Conservation (phyloP, 2,329 filamentous ascomycete species). For the Anthostomella pinea region DNA sequence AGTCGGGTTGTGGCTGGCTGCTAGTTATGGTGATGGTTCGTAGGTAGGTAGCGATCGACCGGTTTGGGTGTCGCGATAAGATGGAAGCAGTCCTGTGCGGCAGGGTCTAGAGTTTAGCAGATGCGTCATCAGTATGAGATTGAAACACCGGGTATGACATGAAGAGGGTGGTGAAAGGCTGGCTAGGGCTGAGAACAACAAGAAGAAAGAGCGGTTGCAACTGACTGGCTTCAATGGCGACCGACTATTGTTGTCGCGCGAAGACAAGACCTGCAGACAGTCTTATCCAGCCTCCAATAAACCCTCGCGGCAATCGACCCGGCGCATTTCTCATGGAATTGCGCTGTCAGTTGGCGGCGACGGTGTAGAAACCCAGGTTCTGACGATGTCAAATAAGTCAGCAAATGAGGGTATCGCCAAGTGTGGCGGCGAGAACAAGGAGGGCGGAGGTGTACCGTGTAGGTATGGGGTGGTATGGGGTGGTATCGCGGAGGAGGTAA, state of each 20-base stretch:
- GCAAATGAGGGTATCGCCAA: too few species aligned
- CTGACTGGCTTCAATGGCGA: slow-evolving; percentile 2
- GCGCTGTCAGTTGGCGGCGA: slow-evolving; percentile 23
- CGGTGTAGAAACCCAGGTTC: too few species aligned
- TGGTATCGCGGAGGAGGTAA: too few species aligned
- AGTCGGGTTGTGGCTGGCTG: too few species aligned
- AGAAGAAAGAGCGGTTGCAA: neutral
- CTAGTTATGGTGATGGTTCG: too few species aligned
- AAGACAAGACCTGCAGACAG: slow-evolving; percentile 21
- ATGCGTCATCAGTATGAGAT: slow-evolving; percentile 7
- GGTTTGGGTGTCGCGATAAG: slow-evolving; percentile 5
- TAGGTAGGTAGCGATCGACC: too few species aligned
- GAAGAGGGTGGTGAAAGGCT: too few species aligned
- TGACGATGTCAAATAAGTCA: too few species aligned
- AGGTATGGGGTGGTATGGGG: too few species aligned
- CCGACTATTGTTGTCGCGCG: slow-evolving; percentile 25
- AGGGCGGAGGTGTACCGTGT: too few species aligned
- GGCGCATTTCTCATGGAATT: slow-evolving; percentile 32
- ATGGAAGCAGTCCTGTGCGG: slow-evolving; percentile 9
- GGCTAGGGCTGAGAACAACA: neutral
- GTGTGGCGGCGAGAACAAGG: too few species aligned
- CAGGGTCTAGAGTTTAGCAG: slow-evolving; percentile 8
- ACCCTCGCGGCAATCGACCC: slow-evolving; percentile 28
- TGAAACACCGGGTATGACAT: too few species aligned
- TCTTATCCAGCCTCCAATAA: slow-evolving; percentile 33